Conservation (phyloP, 2,329 filamentous ascomycete genomes). For the Periconia macrospinosa region DNA sequence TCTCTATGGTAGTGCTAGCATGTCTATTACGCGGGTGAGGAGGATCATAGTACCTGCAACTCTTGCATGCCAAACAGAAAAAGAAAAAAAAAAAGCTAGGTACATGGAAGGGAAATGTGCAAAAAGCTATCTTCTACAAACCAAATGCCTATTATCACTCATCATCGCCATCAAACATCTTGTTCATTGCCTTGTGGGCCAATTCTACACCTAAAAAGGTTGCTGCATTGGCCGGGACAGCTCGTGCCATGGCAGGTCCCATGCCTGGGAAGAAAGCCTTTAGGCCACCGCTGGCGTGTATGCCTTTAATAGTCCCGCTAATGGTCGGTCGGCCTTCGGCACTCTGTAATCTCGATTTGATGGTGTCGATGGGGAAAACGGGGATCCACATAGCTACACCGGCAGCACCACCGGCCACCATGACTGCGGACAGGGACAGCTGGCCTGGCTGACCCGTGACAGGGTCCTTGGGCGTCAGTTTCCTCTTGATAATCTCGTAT, state of each 20-base stretch:
- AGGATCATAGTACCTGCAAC: neutral
- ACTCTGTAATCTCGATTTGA: constrained; percentile 92
- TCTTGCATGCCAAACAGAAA: neutral
- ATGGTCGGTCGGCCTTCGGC: constrained; percentile 84
- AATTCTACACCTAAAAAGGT: constrained; percentile 88
- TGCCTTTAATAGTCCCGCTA: constrained; percentile 73
- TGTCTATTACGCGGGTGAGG: neutral
- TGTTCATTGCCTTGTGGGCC: constrained; percentile 81
- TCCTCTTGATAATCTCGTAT: constrained; percentile 93
- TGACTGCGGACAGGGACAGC: constrained; percentile 79
- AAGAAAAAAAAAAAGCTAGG: neutral
- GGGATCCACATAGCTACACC: constrained; percentile 99
- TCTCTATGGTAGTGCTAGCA: neutral
- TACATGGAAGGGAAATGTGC: neutral
- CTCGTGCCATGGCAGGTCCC: constrained; percentile 86
- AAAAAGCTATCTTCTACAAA: neutral
- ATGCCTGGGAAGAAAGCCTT: constrained; percentile 98
- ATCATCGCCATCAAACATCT: constrained; percentile 60
- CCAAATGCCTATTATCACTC: constrained; percentile 16
- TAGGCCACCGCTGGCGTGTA: constrained; percentile 82
- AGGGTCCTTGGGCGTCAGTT: constrained; percentile 79
- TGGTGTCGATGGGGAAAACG: constrained; percentile 95
- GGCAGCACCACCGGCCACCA: constrained; percentile 83
- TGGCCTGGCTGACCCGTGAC: constrained; percentile 71
- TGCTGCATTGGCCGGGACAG: constrained; percentile 93